Conservation (phyloP, 805 yeast species). For the Pichia insulana region DNA sequence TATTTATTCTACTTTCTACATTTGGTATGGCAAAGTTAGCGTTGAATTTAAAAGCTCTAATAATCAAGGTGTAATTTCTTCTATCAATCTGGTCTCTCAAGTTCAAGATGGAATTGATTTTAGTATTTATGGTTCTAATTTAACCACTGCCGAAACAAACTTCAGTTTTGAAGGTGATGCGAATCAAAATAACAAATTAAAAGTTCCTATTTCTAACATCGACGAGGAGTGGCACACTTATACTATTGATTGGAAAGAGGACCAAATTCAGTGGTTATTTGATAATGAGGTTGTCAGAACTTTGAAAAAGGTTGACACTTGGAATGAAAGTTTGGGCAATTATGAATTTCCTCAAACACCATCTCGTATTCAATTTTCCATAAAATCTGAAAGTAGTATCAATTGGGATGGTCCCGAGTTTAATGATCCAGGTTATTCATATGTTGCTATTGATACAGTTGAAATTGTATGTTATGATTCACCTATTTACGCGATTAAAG, state of each 20-base stretch:
- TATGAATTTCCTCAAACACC: conserved; percentile 70
- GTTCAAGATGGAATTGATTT: conserved; percentile 87
- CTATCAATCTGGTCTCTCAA: conserved; percentile 72
- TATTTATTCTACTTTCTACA: conserved; percentile 63
- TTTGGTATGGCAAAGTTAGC: conserved; percentile 83
- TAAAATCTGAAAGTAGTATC: conserved; percentile 77
- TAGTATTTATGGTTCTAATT: conserved; percentile 75
- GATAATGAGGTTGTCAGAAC: conserved; percentile 66
- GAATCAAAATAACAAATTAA: conserved; percentile 53
- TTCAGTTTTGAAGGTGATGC: conserved; percentile 69
- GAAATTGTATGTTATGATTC: conserved; percentile 64
- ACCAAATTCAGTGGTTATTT: conserved; percentile 57
- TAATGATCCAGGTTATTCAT: conserved; percentile 70
- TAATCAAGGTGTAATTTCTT: conserved; percentile 72
- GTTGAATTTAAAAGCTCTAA: conserved; percentile 67
- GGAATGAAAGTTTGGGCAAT: conserved; percentile 48
- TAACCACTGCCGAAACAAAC: conserved; percentile 64
- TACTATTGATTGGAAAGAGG: conserved; percentile 77
- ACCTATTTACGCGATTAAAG: conserved; percentile 42
- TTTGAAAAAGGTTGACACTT: conserved; percentile 50
- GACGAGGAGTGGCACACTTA: conserved; percentile 65
- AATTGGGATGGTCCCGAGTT: conserved; percentile 78
- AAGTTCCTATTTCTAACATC: conserved; percentile 41
- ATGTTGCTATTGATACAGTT: conserved; percentile 52
- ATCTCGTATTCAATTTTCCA: conserved; percentile 57